Evolutionary conservation across 495 filamentous ascomycete genomes (phyloP), one percentile per base, ranked within the genome.

Genomic region (Penicillium cosmopolitanum): DNA sequence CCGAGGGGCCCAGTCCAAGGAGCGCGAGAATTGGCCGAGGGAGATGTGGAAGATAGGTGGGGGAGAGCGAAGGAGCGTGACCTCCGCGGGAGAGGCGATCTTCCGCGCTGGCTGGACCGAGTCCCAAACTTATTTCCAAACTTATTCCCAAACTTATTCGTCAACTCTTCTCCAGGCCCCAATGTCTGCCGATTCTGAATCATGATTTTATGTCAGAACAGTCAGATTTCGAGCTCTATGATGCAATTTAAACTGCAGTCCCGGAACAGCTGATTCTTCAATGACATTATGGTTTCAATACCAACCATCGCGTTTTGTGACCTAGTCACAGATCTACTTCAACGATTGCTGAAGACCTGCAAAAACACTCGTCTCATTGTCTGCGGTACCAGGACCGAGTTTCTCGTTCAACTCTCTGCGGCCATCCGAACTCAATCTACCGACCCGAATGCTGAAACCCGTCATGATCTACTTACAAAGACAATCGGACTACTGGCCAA

Each of bases 401-500:
- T 96, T 58, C 72, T 95, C 18, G 64, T 77, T 12, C 71, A 79
- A 56, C 55, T 87, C 31, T 53, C 73, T 25, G 68, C 70, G 13
- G 61, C 67, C 43, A 62, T 74, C 42, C 63, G 67, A 8, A 25
- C 54, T 21, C 60, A 73, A 43, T 40, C 51, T 60, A 38, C 51
- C 16, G 57, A 63, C 44, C 34, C 66, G 44, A 28, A 53, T 15
- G 25, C 38, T 28, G 15, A 56, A 7, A n/a, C 59, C 18, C 50
- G 58, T 50, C 73, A 77, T 62, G 68, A 71, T 50, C 75, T 91
- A 25, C 67, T 88, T 15, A 76, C 80, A 13, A 85, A 87, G 53
- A 88, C 88, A 3, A 84, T 96, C 47, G 81, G 87, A 58, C 79
- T 89, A 48, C 77, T 96, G 38, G 79, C 88, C 15, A 79, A 80